phyloP scores from a whole-genome alignment of 441 rosid species.

The Erysimum pusillum region DNA sequence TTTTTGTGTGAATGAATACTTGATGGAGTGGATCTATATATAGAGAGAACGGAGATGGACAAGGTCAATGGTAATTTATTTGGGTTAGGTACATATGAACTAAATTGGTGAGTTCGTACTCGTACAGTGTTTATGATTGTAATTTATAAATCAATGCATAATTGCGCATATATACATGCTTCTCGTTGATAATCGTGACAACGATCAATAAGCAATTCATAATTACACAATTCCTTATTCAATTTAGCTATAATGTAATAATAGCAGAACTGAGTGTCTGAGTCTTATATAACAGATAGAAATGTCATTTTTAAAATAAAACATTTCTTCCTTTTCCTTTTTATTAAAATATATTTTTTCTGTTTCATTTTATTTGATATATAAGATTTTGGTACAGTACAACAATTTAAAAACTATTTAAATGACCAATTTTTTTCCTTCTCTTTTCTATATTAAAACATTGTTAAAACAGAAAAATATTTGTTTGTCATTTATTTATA shows the following conservation, averaged over 20 bases:
- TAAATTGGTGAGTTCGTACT: conserved; percentile 29
- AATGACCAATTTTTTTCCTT: too few species aligned
- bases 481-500: conserved; percentile 4
- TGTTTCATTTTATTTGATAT: too few species aligned
- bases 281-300: not conserved
- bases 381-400: too few species aligned
- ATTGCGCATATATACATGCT: not conserved
- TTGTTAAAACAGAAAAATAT: not conserved
- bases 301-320: not conserved
- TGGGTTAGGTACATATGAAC: conserved; percentile 51
- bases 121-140: conserved; percentile 27
- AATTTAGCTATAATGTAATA: not conserved
- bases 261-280: not conserved
- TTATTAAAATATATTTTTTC: too few species aligned
- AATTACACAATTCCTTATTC: not conserved
- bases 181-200: conserved; percentile 2
- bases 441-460: too few species aligned
- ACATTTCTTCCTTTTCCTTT: not conserved
- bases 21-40: conserved; percentile 36
- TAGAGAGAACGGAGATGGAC: conserved; percentile 11
- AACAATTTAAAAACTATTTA: too few species aligned
- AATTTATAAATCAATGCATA: conserved; percentile 8
- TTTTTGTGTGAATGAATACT: conserved; percentile 27
- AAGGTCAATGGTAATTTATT: conserved; percentile 22
- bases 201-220: not conserved